A percentile compares a stretch with the other conserved stretches of the same genome.
These are phyloP conservation scores for Rosa chinensis DNA, from an alignment of 306 rosid genomes.

Conservation along the genomic window DNA sequence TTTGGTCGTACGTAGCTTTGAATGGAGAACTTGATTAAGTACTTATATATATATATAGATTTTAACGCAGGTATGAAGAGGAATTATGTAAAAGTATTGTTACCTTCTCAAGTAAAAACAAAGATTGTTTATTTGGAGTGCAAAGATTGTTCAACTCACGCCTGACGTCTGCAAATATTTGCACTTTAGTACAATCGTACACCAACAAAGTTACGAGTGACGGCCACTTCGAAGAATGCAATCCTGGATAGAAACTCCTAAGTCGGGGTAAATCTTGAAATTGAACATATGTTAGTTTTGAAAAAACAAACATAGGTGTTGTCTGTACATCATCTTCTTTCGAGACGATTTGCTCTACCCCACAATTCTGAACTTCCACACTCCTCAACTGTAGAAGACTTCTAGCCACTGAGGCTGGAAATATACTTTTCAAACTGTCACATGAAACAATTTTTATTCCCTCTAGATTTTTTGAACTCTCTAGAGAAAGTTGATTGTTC, in stretches of 20 bases:
- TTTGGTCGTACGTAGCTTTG: too few species aligned
- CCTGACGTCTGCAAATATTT: too few species aligned
- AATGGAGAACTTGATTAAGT: too few species aligned
- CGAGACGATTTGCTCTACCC: slow-evolving; percentile 9
- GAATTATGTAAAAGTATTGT: too few species aligned
- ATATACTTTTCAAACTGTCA: slow-evolving; percentile 16
- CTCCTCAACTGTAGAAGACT: background rate
- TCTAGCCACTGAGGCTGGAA: slow-evolving; percentile 23
- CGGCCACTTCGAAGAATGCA: background rate
- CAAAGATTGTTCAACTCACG: too few species aligned
- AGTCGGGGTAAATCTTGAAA: background rate
- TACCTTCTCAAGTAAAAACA: too few species aligned
- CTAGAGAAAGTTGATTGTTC: background rate
- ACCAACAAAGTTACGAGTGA: background rate
- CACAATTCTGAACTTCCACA: background rate
- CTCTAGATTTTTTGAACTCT: background rate
- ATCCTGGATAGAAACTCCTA: background rate
- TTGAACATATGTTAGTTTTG: background rate
- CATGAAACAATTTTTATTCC: slow-evolving; percentile 16
- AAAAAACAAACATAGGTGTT: background rate
- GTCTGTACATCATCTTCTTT: background rate
- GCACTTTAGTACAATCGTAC: too few species aligned
- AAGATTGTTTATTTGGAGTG: too few species aligned
- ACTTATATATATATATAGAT: too few species aligned
- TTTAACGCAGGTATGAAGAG: too few species aligned